Base-by-base conservation (phyloP, 305 asterid genomes). In the Lippia alba region DNA sequence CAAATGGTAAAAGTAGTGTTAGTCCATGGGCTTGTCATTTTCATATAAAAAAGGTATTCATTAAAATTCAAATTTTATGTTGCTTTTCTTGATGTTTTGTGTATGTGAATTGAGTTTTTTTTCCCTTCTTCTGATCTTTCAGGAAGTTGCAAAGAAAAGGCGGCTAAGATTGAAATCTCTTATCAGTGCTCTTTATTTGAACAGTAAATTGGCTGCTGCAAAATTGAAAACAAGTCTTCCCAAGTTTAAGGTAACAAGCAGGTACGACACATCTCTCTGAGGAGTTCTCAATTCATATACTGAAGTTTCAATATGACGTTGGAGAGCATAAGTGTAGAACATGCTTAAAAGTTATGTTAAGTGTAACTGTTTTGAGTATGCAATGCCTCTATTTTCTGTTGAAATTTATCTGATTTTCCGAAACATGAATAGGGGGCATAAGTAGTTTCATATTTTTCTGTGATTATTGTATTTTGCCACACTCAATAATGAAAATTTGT, bases 11-110 rank as follows among this genome's bases (percentile, higher is more conserved):
- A 62, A 69, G 70, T 60, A 80, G 61, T 48, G 45, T 8, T 36
- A 80, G 87, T 77, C 88, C 93, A 12, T 87, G 97, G 97, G 80
- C 74, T 61, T 87, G 96, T 69, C 92, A 90, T 82, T 90, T 92
- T 76, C 95, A 87, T 61, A 76, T 92, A 61, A 61, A 75, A 71
- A 89, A 95, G 98, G 99, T 95, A 85, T 81, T 61, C 74, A 56
- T 39, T 36, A 36, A 36, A 4, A 4, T 36, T 8, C 61, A 41
- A 58, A 50, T 46, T 63, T 54, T 15, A 66, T 72, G 39, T 19
- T 19, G 53, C 64, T 65, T 46, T 64, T 74, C 75, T 40, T 3
- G n/a, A 33, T 64, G 50, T 48, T 48, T 48, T 50, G 34, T 39
- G 17, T 49, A 66, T 61, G 65, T 62, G 67, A 34, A 74, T 50